phyloP scores from a whole-genome alignment of 169 alveolate genomes.

The Perkinsus chesapeaki region DNA sequence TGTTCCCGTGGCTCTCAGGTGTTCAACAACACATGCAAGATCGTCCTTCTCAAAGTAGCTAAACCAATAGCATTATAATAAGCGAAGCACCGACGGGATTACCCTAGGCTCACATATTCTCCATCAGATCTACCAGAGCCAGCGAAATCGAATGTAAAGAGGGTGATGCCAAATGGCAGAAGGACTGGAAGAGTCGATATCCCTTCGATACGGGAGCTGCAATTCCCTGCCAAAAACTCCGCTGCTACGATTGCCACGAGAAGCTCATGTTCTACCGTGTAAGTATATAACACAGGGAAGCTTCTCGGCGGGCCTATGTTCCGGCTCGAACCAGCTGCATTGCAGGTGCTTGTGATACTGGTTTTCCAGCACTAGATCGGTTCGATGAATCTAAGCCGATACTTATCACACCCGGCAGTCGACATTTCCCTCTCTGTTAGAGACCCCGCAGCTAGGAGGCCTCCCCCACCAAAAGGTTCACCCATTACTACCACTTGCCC shows the following conservation, averaged over 20 bases:
- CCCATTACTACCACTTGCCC: background rate
- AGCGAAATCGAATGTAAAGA: slow-evolving; percentile 56
- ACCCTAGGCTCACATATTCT: slow-evolving; percentile 59
- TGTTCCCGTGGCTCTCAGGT: slow-evolving; percentile 32
- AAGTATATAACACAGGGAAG: slow-evolving; percentile 69
- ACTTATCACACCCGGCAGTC: slow-evolving; percentile 40
- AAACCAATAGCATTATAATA: background rate
- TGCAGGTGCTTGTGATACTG: slow-evolving; percentile 27
- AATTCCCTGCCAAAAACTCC: background rate
- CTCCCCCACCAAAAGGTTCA: background rate
- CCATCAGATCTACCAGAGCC: slow-evolving; percentile 71
- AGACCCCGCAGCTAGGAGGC: slow-evolving; percentile 21
- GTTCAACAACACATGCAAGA: slow-evolving; percentile 39
- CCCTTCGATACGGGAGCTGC: slow-evolving; percentile 36
- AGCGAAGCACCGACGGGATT: background rate
- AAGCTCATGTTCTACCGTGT: slow-evolving; percentile 51
- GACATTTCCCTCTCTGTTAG: slow-evolving; percentile 6
- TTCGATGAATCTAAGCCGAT: slow-evolving; percentile 41
- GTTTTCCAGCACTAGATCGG: slow-evolving; percentile 40
- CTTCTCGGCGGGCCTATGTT: slow-evolving; percentile 15
- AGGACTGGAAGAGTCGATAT: slow-evolving; percentile 46
- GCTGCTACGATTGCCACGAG: background rate
- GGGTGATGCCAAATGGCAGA: slow-evolving; percentile 55
- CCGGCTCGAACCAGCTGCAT: slow-evolving; percentile 58
- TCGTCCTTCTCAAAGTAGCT: slow-evolving; percentile 57